A percentile compares a stretch with the other conserved stretches of the same genome.
phyloP scores from a whole-genome alignment of 495 filamentous ascomycete species.

The Schizothecium vesticola region DNA sequence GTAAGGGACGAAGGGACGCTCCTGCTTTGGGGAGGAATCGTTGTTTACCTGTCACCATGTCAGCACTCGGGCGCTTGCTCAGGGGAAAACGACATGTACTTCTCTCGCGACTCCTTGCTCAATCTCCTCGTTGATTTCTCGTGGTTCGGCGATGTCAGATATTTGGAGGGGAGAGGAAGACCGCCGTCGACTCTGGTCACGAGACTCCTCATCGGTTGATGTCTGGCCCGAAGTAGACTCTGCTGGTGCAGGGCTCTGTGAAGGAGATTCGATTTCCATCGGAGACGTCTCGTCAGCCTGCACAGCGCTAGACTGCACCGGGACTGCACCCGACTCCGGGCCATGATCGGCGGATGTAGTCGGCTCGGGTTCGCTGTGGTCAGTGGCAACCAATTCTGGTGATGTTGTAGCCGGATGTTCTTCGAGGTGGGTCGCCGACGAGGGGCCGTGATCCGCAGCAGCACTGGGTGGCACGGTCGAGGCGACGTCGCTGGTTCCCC shows the following conservation, averaged over 20 bases:
- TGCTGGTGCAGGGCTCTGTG: not conserved
- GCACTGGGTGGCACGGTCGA: not conserved
- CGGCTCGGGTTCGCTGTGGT: not conserved
- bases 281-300: not conserved
- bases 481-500: not conserved
- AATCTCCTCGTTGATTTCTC: constrained; percentile 25
- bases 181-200: constrained; percentile 3
- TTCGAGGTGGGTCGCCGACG: not conserved
- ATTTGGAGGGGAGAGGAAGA: constrained; percentile 17
- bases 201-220: not conserved
- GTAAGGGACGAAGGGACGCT: constrained; percentile 60
- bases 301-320: not conserved
- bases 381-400: not conserved
- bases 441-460: not conserved
- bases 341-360: not conserved
- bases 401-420: not conserved
- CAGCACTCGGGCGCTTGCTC: constrained; percentile 5
- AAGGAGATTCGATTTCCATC: not conserved
- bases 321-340: not conserved
- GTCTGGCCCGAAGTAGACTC: not conserved
- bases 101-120: constrained; percentile 26
- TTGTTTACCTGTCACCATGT: constrained; percentile 13
- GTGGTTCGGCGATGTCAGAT: constrained; percentile 21
- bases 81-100: constrained; percentile 30
- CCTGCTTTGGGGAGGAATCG: constrained; percentile 1